A percentile compares a stretch with the other conserved stretches of the same genome.
phyloP scores from a whole-genome alignment of 148 eudicot genomes.

The Pouteria glomerata region DNA sequence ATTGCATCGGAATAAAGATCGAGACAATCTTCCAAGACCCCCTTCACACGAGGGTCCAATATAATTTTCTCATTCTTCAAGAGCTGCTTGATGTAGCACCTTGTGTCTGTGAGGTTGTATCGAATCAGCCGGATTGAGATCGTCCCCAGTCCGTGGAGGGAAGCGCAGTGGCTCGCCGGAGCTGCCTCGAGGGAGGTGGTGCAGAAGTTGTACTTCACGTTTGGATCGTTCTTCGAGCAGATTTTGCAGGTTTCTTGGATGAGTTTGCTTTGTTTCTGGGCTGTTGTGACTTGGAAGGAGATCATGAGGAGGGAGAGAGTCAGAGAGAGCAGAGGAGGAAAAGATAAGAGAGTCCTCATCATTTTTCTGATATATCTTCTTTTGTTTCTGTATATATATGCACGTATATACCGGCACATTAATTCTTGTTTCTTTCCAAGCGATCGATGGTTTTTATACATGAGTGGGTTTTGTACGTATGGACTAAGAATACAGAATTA shows the following conservation, averaged over 20 bases:
- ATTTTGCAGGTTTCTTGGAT: slow-evolving; percentile 8
- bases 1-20: slow-evolving; percentile 46
- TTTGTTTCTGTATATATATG: too few species aligned
- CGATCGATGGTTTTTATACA: too few species aligned
- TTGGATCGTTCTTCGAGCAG: not conserved
- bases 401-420: too few species aligned
- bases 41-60: slow-evolving; percentile 15
- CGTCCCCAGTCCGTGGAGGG: slow-evolving; percentile 28
- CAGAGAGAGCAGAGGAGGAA: too few species aligned
- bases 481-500: too few species aligned
- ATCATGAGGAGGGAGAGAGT: not conserved
- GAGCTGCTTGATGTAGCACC: slow-evolving; percentile 26
- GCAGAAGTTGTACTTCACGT: slow-evolving; percentile 19
- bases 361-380: too few species aligned
- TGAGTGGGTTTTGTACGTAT: too few species aligned
- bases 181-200: slow-evolving; percentile 22
- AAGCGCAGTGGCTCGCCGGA: slow-evolving; percentile 32
- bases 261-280: not conserved
- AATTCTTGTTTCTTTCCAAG: too few species aligned
- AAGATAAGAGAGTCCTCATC: too few species aligned
- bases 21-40: slow-evolving; percentile 41
- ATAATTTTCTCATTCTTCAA: slow-evolving; percentile 16
- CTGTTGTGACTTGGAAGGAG: not conserved
- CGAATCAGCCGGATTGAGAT: slow-evolving; percentile 46
- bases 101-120: slow-evolving; percentile 40